Conservation (phyloP, 148 eudicot species). For the Camellia lanceoleosa region DNA sequence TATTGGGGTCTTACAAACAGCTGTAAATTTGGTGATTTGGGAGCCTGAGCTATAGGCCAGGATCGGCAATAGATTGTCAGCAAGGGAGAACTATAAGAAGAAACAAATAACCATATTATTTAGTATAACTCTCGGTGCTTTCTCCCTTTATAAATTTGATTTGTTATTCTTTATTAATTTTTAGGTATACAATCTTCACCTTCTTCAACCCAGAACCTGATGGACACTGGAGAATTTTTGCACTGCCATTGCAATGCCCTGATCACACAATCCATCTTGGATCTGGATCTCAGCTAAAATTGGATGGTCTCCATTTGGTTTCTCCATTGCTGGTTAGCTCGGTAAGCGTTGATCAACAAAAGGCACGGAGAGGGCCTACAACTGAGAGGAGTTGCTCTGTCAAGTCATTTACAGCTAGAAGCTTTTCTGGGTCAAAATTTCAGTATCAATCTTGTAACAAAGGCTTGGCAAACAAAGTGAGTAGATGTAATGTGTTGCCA, state of each 20-base stretch:
- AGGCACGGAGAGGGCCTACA: neutral
- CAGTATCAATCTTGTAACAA: slow-evolving; percentile 12
- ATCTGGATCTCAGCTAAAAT: slow-evolving; percentile 20
- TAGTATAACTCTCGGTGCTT: neutral
- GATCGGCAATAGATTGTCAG: neutral
- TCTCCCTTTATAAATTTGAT: slow-evolving; percentile 2
- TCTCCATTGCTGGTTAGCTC: slow-evolving; percentile 12
- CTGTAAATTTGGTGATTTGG: neutral
- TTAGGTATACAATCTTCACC: slow-evolving; percentile 14
- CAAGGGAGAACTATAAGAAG: neutral
- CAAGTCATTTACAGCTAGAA: slow-evolving; percentile 18
- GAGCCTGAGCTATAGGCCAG: neutral
- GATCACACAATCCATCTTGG: slow-evolving; percentile 10
- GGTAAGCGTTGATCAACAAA: slow-evolving; percentile 13
- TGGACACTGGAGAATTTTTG: slow-evolving; percentile 23
- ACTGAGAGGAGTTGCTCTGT: slow-evolving; percentile 17
- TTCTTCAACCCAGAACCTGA: slow-evolving; percentile 14
- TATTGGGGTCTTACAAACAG: neutral
- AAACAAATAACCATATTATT: neutral
- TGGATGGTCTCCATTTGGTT: slow-evolving; percentile 19
- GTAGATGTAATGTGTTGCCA: slow-evolving; percentile 12
- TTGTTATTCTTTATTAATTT: neutral
- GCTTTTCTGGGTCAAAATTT: slow-evolving; percentile 14
- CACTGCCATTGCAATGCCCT: slow-evolving; percentile 16
- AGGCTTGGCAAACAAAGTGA: slow-evolving; percentile 16